Evolutionary conservation across 768 basidiomycete species (phyloP), one percentile per base, ranked within the genome.

Genomic region (Amanita inopinata): DNA sequence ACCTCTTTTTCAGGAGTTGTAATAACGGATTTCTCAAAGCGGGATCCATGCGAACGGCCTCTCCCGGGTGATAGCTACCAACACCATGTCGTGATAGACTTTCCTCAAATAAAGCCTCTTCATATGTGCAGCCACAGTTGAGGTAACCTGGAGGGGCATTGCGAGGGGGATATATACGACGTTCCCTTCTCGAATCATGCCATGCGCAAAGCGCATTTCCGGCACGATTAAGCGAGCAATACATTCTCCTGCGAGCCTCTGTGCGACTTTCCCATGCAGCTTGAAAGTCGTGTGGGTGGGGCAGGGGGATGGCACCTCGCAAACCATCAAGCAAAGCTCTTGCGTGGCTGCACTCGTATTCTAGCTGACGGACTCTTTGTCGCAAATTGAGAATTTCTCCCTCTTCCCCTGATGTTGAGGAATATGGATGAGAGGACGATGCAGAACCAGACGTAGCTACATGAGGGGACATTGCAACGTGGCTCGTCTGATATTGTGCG

Each of bases 171-270:
- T 73, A 77, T 0, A 70, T 69, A 6, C 88, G 74, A 22, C 88
- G 79, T 61, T 91, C 87, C 20, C 87, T 77, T 34, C 87, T 71
- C 2, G 87, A 87, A 59, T 91, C 88, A 53, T 91, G 87, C 87
- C 87, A 91, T 3, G 88, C 80, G 57, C 87, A 90, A 25, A 90
- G 73, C 1, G 87, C 86, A 51, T 91, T 91, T 23, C 88, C 88
- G 0, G 87, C 87, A 38, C 88, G 77, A 60, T 91, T 90, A 22
- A 85, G 66, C 3, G 86, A 83, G 58, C 87, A 91, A 61, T 80
- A 83, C 33, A 76, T 66, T 42, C 75, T 75, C 49, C 68, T 64
- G 27, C 88, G 82, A 4, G 80, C 74, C 15, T 84, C 79, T 0
- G 84, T 89, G 45, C 87, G 81, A 6, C 69, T 65, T 36, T 71